phyloP scores from a whole-genome alignment of 2,329 filamentous ascomycete species.

The Ophiostoma fasciatum region DNA sequence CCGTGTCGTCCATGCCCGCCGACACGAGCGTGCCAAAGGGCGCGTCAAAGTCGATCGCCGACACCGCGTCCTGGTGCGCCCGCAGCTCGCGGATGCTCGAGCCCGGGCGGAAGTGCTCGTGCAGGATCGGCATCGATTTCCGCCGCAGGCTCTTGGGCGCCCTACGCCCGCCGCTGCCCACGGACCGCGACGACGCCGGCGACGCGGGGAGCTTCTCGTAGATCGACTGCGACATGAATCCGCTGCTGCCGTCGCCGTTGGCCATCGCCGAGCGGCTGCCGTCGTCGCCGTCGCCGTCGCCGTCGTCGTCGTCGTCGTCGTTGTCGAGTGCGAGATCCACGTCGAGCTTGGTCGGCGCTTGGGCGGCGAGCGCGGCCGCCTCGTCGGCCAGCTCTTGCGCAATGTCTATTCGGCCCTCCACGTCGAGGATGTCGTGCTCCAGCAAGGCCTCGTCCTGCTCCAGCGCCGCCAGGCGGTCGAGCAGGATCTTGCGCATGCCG shows the following conservation, averaged over 20 bases:
- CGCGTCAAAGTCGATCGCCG: slow-evolving; percentile 89
- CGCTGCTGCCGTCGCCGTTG: slow-evolving; percentile 12
- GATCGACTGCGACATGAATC: slow-evolving; percentile 95
- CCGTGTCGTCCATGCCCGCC: slow-evolving; percentile 80
- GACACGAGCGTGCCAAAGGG: slow-evolving; percentile 93
- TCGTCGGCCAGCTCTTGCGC: slow-evolving; percentile 45
- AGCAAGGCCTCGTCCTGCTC: slow-evolving; percentile 84
- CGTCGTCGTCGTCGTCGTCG: slow-evolving; percentile 24
- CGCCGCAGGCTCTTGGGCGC: slow-evolving; percentile 45
- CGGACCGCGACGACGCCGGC: slow-evolving; percentile 32
- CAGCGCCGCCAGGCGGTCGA: slow-evolving; percentile 71
- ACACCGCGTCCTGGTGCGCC: slow-evolving; percentile 77
- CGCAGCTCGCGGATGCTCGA: slow-evolving; percentile 77
- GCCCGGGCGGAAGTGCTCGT: slow-evolving; percentile 88
- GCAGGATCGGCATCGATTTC: slow-evolving; percentile 84
- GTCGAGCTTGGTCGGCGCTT: slow-evolving; percentile 36
- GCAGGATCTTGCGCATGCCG: slow-evolving; percentile 80
- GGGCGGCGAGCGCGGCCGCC: slow-evolving; percentile 38
- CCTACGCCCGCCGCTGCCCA: slow-evolving; percentile 20
- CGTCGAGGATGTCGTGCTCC: slow-evolving; percentile 65
- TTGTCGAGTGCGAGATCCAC: slow-evolving; percentile 37
- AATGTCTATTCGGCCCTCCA: slow-evolving; percentile 46
- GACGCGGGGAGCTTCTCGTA: slow-evolving; percentile 77
- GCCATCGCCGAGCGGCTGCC: slow-evolving; percentile 9
- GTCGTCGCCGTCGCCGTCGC: too few relatives aligned